Evolutionary conservation across 2,329 filamentous ascomycete genomes (phyloP).

Genomic region (Basipetospora chlamydospora): DNA sequence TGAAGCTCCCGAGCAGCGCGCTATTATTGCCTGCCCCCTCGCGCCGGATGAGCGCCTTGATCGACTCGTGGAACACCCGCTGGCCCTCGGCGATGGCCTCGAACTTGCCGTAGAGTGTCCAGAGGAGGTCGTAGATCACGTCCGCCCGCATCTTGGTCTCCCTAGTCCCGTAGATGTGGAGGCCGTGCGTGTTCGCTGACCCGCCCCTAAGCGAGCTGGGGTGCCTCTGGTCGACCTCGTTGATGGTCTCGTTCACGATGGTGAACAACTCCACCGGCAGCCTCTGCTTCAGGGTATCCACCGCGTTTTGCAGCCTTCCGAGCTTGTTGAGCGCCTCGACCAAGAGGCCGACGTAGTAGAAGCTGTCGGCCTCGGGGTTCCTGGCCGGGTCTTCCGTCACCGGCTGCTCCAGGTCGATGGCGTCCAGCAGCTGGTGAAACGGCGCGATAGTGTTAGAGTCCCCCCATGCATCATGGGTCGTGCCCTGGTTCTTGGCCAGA

Average conservation of each 20-base stretch:
- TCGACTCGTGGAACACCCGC: slow-evolving; percentile 81
- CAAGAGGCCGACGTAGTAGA: slow-evolving; percentile 78
- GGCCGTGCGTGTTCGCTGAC: slow-evolving; percentile 35
- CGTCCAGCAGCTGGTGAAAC: slow-evolving; percentile 45
- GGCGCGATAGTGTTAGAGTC: slow-evolving; percentile 31
- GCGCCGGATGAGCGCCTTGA: slow-evolving; percentile 70
- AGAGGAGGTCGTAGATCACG: slow-evolving; percentile 81
- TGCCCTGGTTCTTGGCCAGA: slow-evolving; percentile 53
- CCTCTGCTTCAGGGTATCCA: slow-evolving; percentile 83
- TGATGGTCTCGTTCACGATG: slow-evolving; percentile 88
- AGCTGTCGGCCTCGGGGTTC: slow-evolving; percentile 91
- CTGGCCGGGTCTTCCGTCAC: slow-evolving; percentile 78
- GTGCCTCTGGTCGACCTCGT: slow-evolving; percentile 83
- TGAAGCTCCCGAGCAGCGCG: slow-evolving; percentile 72
- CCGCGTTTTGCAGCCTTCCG: slow-evolving; percentile 67
- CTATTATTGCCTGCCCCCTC: slow-evolving; percentile 54
- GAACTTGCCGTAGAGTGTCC: slow-evolving; percentile 89
- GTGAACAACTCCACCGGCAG: slow-evolving; percentile 86
- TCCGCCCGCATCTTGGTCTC: slow-evolving; percentile 66
- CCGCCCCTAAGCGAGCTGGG: slow-evolving; percentile 60
- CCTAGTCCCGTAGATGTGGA: slow-evolving; percentile 50
- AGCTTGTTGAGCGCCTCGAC: slow-evolving; percentile 85
- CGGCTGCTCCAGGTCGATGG: slow-evolving; percentile 42
- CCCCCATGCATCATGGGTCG: slow-evolving; percentile 32
- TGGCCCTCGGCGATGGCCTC: slow-evolving; percentile 95